Conservation (phyloP, 768 basidiomycete species). For the Boletus reticulatus region DNA sequence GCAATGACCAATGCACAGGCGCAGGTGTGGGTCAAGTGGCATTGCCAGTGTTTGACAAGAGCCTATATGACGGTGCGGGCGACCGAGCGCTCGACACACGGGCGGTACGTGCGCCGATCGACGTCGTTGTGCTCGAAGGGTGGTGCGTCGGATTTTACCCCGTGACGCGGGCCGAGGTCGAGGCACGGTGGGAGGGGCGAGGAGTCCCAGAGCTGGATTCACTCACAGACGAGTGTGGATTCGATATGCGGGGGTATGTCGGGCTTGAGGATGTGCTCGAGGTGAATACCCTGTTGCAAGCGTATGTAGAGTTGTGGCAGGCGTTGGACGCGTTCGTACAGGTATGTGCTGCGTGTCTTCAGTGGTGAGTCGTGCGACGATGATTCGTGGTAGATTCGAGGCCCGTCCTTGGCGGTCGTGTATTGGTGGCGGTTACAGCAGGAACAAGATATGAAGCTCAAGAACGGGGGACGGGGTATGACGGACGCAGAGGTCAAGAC, state of each 20-base stretch:
- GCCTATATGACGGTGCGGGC: slow-evolving; percentile 74
- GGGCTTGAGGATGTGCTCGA: slow-evolving; percentile 53
- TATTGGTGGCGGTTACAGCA: slow-evolving; percentile 91
- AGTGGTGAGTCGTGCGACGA: not conserved
- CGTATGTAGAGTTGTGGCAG: slow-evolving; percentile 68
- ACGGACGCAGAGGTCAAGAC: slow-evolving; percentile 70
- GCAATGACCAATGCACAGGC: not conserved
- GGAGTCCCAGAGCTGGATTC: slow-evolving; percentile 20
- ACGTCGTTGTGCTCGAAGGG: slow-evolving; percentile 91
- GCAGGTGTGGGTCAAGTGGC: slow-evolving; percentile 31
- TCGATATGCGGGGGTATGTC: slow-evolving; percentile 37
- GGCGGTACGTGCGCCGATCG: slow-evolving; percentile 50
- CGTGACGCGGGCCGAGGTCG: slow-evolving; percentile 48
- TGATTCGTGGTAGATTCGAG: slow-evolving; percentile 33
- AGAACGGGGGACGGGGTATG: slow-evolving; percentile 89
- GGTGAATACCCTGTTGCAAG: slow-evolving; percentile 59
- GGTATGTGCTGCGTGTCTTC: slow-evolving; percentile 28
- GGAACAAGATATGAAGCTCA: slow-evolving; percentile 84
- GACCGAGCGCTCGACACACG: slow-evolving; percentile 59
- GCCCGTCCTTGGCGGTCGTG: slow-evolving; percentile 50
- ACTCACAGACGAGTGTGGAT: slow-evolving; percentile 5
- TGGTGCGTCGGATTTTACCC: slow-evolving; percentile 93
- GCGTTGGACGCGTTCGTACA: slow-evolving; percentile 75
- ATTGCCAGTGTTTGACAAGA: slow-evolving; percentile 89
- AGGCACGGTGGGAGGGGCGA: slow-evolving; percentile 46